Base-by-base conservation (phyloP, 1,284 basidiomycete species). In the Singerocomus inundabilis region DNA sequence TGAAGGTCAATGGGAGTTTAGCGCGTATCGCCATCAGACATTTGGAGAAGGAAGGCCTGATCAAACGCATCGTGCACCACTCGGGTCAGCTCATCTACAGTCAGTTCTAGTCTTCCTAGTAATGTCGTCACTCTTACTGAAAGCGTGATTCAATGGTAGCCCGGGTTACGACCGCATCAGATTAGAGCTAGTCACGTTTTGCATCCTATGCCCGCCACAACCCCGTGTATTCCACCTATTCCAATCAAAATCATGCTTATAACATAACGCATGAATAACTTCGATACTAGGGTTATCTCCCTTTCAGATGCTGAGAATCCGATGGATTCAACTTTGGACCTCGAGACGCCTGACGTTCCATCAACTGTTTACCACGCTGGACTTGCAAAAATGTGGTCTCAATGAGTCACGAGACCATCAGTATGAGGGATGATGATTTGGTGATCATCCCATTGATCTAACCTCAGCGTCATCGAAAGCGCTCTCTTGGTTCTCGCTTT, bases 51-150 rank as follows among this genome's bases (percentile, higher is more conserved):
- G 94, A 99, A 69, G 93, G 91, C 57, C 79, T 84, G 72, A 99
- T 99, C 78, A 98, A 97, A 83, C 84, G 84, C 61, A 91, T 99
- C 68, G 92, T 98, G 59, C 95, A 98, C 79, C 94, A 97, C 81
- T 87, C 90, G 66, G 80, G 82, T 56, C 96, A 99, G 77, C 79
- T 96, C 69, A 85, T 98, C 66, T 98, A 94, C 85, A 93, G 90
- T 91, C 63, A 67, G 87, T 84, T 42, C 2, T 42, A 1, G 0
- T 44, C 43, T 42, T 49, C n/a, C 15, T 48, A 45, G 28, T 43
- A 25, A 25, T 11, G 31, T 31, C 33, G n/a, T 16, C 26, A 6
- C 33, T n/a, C 29, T 43, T 35, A 48, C 38, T 53, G 42, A 48
- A 37, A 54, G 36, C 41, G 32, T 52, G 46, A 45, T 60, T 35